Percentiles rank a stretch among this genome's conserved stretches.
Conservation (phyloP, 208 protist genomes). For the Wallacemonas rigidus region DNA sequence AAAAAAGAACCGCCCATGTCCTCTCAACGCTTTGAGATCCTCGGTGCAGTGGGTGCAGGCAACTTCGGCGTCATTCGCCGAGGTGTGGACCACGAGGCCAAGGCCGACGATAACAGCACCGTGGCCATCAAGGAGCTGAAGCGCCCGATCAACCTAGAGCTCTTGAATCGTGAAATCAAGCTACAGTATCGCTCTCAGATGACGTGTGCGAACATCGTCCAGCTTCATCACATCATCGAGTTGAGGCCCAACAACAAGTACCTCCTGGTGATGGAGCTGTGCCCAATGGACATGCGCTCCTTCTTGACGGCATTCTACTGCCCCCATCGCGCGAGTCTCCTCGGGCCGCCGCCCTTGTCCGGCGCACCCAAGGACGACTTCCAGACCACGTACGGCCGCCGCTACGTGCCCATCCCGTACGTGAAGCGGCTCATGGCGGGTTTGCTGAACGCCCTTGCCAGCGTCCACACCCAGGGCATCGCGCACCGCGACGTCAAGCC, state of each 20-base stretch:
- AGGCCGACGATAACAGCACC: slow-evolving; percentile 16
- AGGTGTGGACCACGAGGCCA: slow-evolving; percentile 33
- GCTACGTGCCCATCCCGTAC: slow-evolving; percentile 28
- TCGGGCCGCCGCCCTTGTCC: slow-evolving; percentile 16
- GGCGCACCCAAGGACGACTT: background rate
- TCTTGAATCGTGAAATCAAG: slow-evolving; percentile 37
- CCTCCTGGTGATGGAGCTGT: slow-evolving; percentile 41
- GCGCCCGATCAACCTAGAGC: slow-evolving; percentile 29
- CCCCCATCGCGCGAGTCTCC: slow-evolving; percentile 16
- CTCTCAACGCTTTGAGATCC: slow-evolving; percentile 27
- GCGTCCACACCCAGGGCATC: slow-evolving; percentile 59
- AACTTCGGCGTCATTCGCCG: slow-evolving; percentile 42
- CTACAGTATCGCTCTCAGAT: slow-evolving; percentile 29
- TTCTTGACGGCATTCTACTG: slow-evolving; percentile 46
- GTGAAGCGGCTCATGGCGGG: slow-evolving; percentile 29
- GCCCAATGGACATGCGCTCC: slow-evolving; percentile 37
- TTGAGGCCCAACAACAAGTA: slow-evolving; percentile 26
- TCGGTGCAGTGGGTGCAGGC: slow-evolving; percentile 37
- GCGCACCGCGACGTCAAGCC: slow-evolving; percentile 79
- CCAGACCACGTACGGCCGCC: slow-evolving; percentile 2
- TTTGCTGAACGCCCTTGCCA: slow-evolving; percentile 39
- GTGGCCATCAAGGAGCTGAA: slow-evolving; percentile 42
- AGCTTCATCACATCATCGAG: slow-evolving; percentile 33
- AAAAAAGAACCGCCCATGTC: background rate
- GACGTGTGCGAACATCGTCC: slow-evolving; percentile 29